Conservation (phyloP, 169 alveolate genomes). For the Eimeria falciformis region DNA sequence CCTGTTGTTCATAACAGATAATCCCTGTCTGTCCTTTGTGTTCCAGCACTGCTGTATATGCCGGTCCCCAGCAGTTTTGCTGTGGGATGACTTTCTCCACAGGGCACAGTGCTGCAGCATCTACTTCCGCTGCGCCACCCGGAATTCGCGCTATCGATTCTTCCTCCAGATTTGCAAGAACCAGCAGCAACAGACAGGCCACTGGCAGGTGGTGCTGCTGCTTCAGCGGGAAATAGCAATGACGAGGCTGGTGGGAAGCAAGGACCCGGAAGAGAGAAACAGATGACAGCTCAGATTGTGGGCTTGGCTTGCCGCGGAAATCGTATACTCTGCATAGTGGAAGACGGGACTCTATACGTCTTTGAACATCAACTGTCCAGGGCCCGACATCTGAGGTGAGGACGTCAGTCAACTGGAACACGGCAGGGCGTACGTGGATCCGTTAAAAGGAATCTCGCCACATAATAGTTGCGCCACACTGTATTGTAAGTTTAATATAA, state of each 20-base stretch:
- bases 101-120: background rate
- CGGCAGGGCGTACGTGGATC: too few species aligned
- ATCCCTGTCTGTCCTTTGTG: too few species aligned
- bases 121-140: background rate
- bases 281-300: background rate
- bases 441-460: too few species aligned
- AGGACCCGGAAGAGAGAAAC: background rate
- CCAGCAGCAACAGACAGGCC: background rate
- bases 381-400: background rate
- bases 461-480: too few species aligned
- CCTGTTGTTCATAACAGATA: too few species aligned
- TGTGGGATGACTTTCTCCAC: too few species aligned
- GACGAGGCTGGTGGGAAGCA: background rate
- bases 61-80: too few species aligned
- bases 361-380: background rate
- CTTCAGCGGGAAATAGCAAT: background rate
- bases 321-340: background rate
- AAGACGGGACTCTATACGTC: background rate
- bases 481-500: too few species aligned
- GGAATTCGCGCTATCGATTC: background rate
- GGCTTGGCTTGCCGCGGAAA: background rate
- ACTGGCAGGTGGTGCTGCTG: too few species aligned
- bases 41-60: too few species aligned
- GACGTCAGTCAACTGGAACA: too few species aligned
- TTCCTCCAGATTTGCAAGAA: background rate